Percentiles rank a stretch among this genome's conserved stretches.
Evolutionary conservation across 495 filamentous ascomycete species (phyloP).

Genomic region (Opeltia flavorubescens): DNA sequence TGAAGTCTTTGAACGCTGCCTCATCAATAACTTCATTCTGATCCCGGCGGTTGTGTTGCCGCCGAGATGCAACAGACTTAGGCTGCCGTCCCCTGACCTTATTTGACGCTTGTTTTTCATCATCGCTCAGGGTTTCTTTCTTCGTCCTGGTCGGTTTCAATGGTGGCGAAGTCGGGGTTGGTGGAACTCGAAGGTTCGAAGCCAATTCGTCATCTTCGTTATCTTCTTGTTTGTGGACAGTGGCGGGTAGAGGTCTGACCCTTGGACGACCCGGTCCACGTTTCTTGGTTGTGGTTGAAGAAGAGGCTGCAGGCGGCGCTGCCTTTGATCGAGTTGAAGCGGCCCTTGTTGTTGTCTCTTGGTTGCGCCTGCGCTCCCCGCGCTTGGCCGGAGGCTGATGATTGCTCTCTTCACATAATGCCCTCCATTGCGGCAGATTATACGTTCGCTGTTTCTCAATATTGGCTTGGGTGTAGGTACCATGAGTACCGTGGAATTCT

Average conservation of each 20-base stretch:
- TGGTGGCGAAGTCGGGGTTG: conserved; percentile 39
- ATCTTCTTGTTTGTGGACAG: conserved; percentile 7
- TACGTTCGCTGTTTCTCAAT: conserved; percentile 90
- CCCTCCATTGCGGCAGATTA: conserved; percentile 91
- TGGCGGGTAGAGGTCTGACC: conserved; percentile 11
- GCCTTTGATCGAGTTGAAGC: conserved; percentile 21
- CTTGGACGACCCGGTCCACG: conserved; percentile 28
- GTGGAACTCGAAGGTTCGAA: conserved; percentile 29
- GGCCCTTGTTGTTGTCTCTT: conserved; percentile 41
- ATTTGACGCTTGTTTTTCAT: conserved; percentile 30
- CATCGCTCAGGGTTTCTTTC: conserved; percentile 34
- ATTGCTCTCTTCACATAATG: conserved; percentile 78
- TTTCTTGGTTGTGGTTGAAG: conserved; percentile 23
- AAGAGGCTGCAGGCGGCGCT: conserved; percentile 12
- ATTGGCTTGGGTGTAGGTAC: conserved; percentile 90
- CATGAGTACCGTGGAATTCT: conserved; percentile 87
- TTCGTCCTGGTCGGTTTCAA: conserved; percentile 33
- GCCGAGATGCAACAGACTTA: conserved; percentile 46
- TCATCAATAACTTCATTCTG: conserved; percentile 65
- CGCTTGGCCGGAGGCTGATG: conserved; percentile 92
- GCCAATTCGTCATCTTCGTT: conserved; percentile 30
- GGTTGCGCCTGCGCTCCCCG: conserved; percentile 71
- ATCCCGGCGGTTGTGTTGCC: conserved; percentile 69
- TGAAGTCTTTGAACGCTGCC: conserved; percentile 70
- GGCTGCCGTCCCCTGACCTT: conserved; percentile 41